Percentiles rank a stretch among this genome's conserved stretches.
Evolutionary conservation across 257 asterid species (phyloP).

Genomic region (Scutellaria barbata): DNA sequence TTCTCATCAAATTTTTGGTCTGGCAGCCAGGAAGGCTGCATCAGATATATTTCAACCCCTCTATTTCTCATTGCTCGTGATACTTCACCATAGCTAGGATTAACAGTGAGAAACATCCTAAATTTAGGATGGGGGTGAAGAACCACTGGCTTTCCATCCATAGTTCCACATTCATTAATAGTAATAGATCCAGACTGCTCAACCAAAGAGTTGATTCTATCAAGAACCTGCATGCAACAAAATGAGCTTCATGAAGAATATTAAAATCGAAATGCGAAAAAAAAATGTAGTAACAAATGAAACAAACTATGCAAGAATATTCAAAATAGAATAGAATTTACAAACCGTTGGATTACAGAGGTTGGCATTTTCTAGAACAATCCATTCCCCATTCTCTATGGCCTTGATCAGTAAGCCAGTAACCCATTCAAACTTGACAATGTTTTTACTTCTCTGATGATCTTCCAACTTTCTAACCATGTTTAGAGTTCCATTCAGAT

Average conservation of each 20-base stretch:
- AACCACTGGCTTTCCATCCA: slow-evolving; percentile 82
- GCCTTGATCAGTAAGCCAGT: slow-evolving; percentile 90
- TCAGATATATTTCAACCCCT: slow-evolving; percentile 87
- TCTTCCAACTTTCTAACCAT: slow-evolving; percentile 58
- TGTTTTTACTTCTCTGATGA: slow-evolving; percentile 43
- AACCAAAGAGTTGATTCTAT: slow-evolving; percentile 95
- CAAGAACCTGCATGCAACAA: slow-evolving; percentile 77
- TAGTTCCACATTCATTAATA: slow-evolving; percentile 89
- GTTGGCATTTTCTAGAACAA: slow-evolving; percentile 93
- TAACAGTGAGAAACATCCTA: slow-evolving; percentile 92
- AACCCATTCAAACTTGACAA: slow-evolving; percentile 95
- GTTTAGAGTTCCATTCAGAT: slow-evolving; percentile 58
- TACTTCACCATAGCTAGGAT: slow-evolving; percentile 90
- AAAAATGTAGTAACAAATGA: not conserved
- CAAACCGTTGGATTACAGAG: slow-evolving; percentile 98
- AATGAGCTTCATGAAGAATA: slow-evolving; percentile 23
- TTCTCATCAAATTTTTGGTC: slow-evolving; percentile 39
- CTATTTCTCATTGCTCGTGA: slow-evolving; percentile 99
- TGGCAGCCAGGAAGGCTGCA: slow-evolving; percentile 73
- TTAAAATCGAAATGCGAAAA: not conserved
- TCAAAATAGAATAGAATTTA: slow-evolving; percentile 29
- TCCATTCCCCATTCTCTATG: slow-evolving; percentile 98
- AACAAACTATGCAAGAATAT: slow-evolving; percentile 4
- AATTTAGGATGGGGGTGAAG: slow-evolving; percentile 90
- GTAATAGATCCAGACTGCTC: slow-evolving; percentile 98